Conservation (phyloP, 2,329 filamentous ascomycete species). For the Madurella fahalii region DNA sequence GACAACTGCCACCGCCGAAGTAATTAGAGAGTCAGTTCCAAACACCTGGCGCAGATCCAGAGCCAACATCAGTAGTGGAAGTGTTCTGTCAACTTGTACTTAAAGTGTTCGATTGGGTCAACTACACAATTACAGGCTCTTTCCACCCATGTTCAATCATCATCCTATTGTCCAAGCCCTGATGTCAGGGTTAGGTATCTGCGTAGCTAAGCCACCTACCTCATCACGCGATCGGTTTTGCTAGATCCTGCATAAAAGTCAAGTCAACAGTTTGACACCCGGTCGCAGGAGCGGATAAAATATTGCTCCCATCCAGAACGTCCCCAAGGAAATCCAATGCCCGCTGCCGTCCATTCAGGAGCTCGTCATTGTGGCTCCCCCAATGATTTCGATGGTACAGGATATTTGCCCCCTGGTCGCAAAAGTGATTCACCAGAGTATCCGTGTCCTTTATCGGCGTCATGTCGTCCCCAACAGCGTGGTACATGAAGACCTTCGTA, state of each 20-base stretch:
- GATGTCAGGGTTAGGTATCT: no score
- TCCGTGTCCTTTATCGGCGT: slow-evolving; percentile 40
- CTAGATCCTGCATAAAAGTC: slow-evolving; percentile 10
- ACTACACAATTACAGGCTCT: no score
- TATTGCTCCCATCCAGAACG: slow-evolving; percentile 9
- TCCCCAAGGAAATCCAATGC: slow-evolving; percentile 15
- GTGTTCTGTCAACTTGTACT: no score
- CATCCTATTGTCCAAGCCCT: no score
- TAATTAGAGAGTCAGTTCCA: no score
- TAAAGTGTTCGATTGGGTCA: no score
- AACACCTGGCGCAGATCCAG: no score
- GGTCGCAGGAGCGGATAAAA: slow-evolving; percentile 1
- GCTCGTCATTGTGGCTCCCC: slow-evolving; percentile 37
- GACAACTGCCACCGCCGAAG: no score
- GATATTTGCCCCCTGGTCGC: slow-evolving; percentile 37
- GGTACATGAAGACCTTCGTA: slow-evolving; percentile 43
- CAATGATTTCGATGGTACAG: slow-evolving; percentile 40
- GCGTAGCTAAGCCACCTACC: no score
- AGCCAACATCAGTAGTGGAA: no score
- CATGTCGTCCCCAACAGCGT: slow-evolving; percentile 41
- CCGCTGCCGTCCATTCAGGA: slow-evolving; percentile 22
- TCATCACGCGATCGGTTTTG: slow-evolving; percentile 1
- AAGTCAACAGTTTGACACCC: slow-evolving; percentile 13
- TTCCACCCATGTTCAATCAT: no score
- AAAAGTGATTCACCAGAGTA: slow-evolving; percentile 37